Conservation (phyloP, 1,284 basidiomycete genomes). For the Apiotrichum akiyoshidainum region DNA sequence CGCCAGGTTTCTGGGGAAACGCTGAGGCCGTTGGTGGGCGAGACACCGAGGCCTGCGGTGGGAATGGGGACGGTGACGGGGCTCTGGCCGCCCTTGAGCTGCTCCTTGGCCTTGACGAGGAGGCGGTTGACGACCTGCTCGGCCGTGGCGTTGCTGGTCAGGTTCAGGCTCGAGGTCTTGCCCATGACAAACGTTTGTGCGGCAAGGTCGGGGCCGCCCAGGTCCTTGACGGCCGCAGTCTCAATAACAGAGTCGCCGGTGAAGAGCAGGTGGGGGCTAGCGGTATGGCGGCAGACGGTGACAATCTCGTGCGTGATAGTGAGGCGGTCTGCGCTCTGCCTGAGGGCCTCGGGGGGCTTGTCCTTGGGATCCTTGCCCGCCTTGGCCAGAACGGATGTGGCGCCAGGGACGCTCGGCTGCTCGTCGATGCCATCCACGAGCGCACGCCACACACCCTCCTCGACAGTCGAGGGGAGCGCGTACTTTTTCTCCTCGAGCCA, state of each 20-base stretch:
- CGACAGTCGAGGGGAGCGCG: conserved; percentile 17
- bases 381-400: conserved; percentile 5
- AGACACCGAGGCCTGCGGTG: not conserved
- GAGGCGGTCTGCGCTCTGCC: conserved; percentile 20
- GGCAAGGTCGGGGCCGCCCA: conserved; percentile 18
- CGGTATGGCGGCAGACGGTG: conserved; percentile 17
- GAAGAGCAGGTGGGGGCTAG: conserved; percentile 17
- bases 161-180: not conserved
- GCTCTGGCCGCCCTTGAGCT: not conserved
- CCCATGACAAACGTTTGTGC: not conserved
- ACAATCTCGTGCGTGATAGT: conserved; percentile 19
- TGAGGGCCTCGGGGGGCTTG: conserved; percentile 7
- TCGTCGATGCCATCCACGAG: conserved; percentile 22
- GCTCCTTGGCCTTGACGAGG: not conserved
- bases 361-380: conserved; percentile 6
- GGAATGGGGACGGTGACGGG: not conserved
- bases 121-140: not conserved
- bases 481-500: conserved; percentile 21
- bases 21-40: conserved; percentile 2
- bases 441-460: conserved; percentile 20
- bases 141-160: not conserved
- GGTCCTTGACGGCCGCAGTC: conserved; percentile 14
- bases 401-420: conserved; percentile 9
- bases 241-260: conserved; percentile 14
- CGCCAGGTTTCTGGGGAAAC: conserved; percentile 2